Evolutionary conservation across 345 rosid species (phyloP).

Genomic region (Camelina sativa): DNA sequence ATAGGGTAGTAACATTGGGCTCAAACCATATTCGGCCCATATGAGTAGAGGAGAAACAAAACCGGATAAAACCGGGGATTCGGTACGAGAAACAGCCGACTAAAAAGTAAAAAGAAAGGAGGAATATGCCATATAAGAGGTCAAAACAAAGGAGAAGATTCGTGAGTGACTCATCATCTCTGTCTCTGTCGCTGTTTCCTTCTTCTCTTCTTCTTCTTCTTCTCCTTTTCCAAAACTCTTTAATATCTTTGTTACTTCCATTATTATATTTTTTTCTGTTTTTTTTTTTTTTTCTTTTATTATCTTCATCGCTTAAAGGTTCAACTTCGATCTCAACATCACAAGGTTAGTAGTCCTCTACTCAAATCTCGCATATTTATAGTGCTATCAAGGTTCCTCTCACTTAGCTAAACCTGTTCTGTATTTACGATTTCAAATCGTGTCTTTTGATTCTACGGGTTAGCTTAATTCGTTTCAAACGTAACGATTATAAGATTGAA

Average conservation of each 20-base stretch:
- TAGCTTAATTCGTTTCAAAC: background rate
- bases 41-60: background rate
- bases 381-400: background rate
- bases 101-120: background rate
- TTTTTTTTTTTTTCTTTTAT: background rate
- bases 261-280: background rate
- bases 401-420: constrained; percentile 14
- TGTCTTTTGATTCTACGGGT: background rate
- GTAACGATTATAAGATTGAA: background rate
- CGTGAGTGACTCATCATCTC: constrained; percentile 24
- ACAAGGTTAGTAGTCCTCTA: constrained; percentile 25
- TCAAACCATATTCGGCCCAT: constrained; percentile 13
- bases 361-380: background rate
- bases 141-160: constrained; percentile 29
- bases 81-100: constrained; percentile 27
- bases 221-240: background rate
- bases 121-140: constrained; percentile 31
- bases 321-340: constrained; percentile 20
- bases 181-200: constrained; percentile 18
- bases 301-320: background rate
- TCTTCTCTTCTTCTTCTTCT: background rate
- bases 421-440: too few species aligned
- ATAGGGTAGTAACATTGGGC: background rate
- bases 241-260: constrained; percentile 7
- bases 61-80: constrained; percentile 29